Evolutionary conservation across 2,329 filamentous ascomycete species (phyloP).

Genomic region (Mollisiaceae sp.): DNA sequence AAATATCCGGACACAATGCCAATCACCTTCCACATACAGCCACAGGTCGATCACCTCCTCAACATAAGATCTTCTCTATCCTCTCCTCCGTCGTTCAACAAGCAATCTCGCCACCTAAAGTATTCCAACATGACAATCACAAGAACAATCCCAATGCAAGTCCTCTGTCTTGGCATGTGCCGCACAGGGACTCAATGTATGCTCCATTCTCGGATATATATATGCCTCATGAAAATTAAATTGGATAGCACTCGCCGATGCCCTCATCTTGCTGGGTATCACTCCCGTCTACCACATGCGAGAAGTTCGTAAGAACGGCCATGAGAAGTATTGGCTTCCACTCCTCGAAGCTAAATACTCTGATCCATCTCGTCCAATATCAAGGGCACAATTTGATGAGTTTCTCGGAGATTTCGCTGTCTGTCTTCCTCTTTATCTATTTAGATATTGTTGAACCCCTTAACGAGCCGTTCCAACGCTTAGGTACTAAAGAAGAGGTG

Average conservation of each 20-base stretch:
- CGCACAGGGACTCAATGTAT: conserved; percentile 14
- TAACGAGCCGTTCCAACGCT: too few relatives aligned
- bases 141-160: conserved; percentile 9
- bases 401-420: not conserved
- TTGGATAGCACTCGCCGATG: conserved; percentile 23
- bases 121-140: not conserved
- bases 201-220: not conserved
- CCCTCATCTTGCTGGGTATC: conserved; percentile 19
- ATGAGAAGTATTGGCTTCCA: conserved; percentile 18
- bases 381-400: not conserved
- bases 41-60: not conserved
- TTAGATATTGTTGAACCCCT: not conserved
- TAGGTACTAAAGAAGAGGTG: too few relatives aligned
- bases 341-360: conserved; percentile 17
- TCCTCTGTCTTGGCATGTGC: conserved; percentile 11
- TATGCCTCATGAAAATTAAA: not conserved
- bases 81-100: not conserved
- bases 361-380: not conserved
- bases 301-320: conserved; percentile 23
- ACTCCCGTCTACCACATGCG: conserved; percentile 24
- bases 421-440: not conserved
- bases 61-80: not conserved
- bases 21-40: conserved; percentile 7
- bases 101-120: not conserved
- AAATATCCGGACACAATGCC: not conserved